These are phyloP conservation scores for Brassica cretica DNA, from an alignment of 345 rosid genomes.

Conservation along the genomic window DNA sequence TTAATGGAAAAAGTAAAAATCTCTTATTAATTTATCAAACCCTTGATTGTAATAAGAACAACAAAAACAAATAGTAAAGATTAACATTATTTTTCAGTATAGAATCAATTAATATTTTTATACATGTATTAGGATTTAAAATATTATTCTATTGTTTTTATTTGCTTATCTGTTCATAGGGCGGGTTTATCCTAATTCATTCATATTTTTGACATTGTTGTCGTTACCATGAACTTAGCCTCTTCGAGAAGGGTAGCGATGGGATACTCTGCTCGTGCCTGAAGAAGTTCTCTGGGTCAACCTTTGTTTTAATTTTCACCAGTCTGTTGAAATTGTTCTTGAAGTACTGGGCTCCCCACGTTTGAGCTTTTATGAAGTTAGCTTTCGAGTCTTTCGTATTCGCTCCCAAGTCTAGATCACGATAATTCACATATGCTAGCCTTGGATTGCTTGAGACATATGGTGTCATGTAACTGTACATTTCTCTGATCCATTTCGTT, in stretches of 20 bases:
- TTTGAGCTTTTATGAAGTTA: constrained; percentile 40
- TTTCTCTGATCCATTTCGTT: constrained; percentile 45
- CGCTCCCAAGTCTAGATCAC: constrained; percentile 65
- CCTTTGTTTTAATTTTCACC: constrained; percentile 34
- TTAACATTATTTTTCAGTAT: too few relatives aligned
- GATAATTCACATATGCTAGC: constrained; percentile 58
- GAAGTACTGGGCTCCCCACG: constrained; percentile 47
- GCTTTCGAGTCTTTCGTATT: constrained; percentile 31
- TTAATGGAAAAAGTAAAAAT: too few relatives aligned
- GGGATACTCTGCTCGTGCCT: constrained; percentile 46
- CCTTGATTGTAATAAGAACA: too few relatives aligned
- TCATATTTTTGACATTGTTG: neutral
- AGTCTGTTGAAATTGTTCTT: constrained; percentile 41
- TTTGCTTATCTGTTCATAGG: too few relatives aligned
- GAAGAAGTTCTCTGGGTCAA: constrained; percentile 50
- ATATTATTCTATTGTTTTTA: too few relatives aligned
- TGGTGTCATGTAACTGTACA: constrained; percentile 55
- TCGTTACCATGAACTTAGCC: neutral
- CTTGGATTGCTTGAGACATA: constrained; percentile 57
- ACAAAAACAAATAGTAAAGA: too few relatives aligned
- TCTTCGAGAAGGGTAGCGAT: neutral
- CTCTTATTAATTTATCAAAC: too few relatives aligned
- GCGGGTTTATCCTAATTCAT: neutral
- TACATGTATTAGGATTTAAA: too few relatives aligned
- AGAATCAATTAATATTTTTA: too few relatives aligned